Conservation (phyloP, 306 rosid species). For the Alnus rubra region DNA sequence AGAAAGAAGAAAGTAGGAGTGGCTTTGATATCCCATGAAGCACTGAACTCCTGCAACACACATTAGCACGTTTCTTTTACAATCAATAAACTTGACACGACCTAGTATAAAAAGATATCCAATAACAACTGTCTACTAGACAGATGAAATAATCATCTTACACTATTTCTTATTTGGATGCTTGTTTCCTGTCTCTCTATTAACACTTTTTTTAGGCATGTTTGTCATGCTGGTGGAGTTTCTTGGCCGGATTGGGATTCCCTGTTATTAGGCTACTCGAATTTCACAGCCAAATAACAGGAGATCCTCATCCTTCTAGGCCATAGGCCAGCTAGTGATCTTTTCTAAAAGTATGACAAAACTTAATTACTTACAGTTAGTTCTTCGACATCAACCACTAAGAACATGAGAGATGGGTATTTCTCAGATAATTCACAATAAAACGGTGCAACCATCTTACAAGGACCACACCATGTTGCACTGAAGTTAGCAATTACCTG, state of each 20-base stretch:
- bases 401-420: slow-evolving; percentile 74
- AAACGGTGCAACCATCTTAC: slow-evolving; percentile 77
- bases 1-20: slow-evolving; percentile 98
- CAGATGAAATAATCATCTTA: slow-evolving; percentile 8
- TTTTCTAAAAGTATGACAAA: not conserved
- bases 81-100: slow-evolving; percentile 13
- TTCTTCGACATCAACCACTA: slow-evolving; percentile 87
- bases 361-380: slow-evolving; percentile 65
- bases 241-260: too few relatives aligned
- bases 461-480: slow-evolving; percentile 98
- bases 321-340: not conserved
- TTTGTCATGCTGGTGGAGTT: not conserved
- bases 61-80: slow-evolving; percentile 13
- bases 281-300: too few relatives aligned
- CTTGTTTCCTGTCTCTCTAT: slow-evolving; percentile 1
- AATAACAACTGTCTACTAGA: not conserved
- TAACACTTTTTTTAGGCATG: slow-evolving; percentile 7
- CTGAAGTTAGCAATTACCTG: slow-evolving; percentile 97
- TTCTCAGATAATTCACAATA: slow-evolving; percentile 79
- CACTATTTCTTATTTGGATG: not conserved
- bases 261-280: too few relatives aligned
- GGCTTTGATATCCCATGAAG: slow-evolving; percentile 96
- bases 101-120: not conserved
- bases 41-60: slow-evolving; percentile 79
- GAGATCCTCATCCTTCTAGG: not conserved